Percentiles rank a stretch among this genome's conserved stretches.
Conservation (phyloP, 2,329 filamentous ascomycete genomes). For the Xylaria multiplex region DNA sequence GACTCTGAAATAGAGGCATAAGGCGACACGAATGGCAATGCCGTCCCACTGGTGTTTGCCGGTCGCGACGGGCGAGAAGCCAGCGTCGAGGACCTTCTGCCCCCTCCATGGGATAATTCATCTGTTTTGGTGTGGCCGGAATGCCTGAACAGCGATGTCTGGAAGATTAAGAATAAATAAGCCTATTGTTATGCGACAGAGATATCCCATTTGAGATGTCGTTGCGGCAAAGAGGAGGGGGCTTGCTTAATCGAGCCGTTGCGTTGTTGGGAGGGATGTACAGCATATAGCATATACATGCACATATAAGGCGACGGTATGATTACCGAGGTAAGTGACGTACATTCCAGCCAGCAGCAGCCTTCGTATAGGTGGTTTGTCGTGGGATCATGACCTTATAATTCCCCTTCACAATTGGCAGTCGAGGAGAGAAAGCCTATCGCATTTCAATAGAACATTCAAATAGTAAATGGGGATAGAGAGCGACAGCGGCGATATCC, state of each 20-base stretch:
- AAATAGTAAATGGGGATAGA: neutral
- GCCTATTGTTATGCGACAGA: conserved; percentile 2
- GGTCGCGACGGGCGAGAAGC: conserved; percentile 41
- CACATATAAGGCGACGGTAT: neutral
- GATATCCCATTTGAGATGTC: neutral
- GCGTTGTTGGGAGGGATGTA: conserved; percentile 7
- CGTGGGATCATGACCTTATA: conserved; percentile 53
- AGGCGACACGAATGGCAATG: conserved; percentile 45
- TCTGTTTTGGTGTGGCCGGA: conserved; percentile 38
- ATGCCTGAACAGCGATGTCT: conserved; percentile 44
- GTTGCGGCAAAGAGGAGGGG: neutral
- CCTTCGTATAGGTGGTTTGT: conserved; percentile 54
- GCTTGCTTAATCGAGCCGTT: conserved; percentile 33
- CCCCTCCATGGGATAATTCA: conserved; percentile 39
- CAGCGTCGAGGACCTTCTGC: conserved; percentile 33
- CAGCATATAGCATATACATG: conserved; percentile 10
- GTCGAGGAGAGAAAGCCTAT: conserved; percentile 12
- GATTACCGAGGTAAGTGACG: conserved; percentile 36
- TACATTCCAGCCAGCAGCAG: conserved; percentile 51
- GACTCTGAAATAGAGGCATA: conserved; percentile 56
- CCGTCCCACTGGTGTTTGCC: conserved; percentile 43
- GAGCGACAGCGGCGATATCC: neutral
- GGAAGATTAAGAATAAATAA: conserved; percentile 31
- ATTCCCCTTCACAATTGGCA: conserved; percentile 1
- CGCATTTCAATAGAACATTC: conserved; percentile 3